These are phyloP conservation scores for Clonostachys solani DNA, from an alignment of 2,329 filamentous ascomycete species.

Conservation along the genomic window DNA sequence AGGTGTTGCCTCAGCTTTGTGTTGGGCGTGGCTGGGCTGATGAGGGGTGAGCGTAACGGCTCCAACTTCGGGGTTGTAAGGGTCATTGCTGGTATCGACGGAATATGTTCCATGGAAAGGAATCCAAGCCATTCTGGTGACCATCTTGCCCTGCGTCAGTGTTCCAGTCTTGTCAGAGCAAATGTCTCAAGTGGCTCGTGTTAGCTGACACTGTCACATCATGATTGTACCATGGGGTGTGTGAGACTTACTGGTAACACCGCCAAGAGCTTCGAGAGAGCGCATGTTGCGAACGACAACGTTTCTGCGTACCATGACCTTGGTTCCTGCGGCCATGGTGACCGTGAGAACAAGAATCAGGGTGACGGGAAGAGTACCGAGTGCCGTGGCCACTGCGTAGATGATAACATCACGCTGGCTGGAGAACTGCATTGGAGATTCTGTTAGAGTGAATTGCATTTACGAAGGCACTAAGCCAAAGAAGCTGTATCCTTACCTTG, in stretches of 20 bases:
- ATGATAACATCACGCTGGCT: constrained; percentile 23
- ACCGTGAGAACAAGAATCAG: constrained; percentile 52
- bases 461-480: too few relatives aligned
- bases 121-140: constrained; percentile 21
- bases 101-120: constrained; percentile 23
- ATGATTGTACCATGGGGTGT: not conserved
- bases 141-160: constrained; percentile 26
- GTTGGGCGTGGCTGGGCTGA: constrained; percentile 1
- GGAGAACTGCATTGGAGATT: too few relatives aligned
- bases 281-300: constrained; percentile 43
- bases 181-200: constrained; percentile 10
- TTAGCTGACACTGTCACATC: constrained; percentile 1
- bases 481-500: constrained; percentile 5
- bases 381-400: constrained; percentile 32
- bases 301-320: constrained; percentile 41
- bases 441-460: too few relatives aligned
- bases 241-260: constrained; percentile 36
- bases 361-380: constrained; percentile 40
- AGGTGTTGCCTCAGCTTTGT: too few relatives aligned
- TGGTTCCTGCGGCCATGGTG: constrained; percentile 48
- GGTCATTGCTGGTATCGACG: constrained; percentile 18
- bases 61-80: constrained; percentile 18
- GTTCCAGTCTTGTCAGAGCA: constrained; percentile 24
- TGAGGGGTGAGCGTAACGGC: constrained; percentile 10
- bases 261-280: constrained; percentile 43